These are phyloP conservation scores for Staphylotrichum longicolle DNA, from an alignment of 495 filamentous ascomycete species.

Conservation along the genomic window DNA sequence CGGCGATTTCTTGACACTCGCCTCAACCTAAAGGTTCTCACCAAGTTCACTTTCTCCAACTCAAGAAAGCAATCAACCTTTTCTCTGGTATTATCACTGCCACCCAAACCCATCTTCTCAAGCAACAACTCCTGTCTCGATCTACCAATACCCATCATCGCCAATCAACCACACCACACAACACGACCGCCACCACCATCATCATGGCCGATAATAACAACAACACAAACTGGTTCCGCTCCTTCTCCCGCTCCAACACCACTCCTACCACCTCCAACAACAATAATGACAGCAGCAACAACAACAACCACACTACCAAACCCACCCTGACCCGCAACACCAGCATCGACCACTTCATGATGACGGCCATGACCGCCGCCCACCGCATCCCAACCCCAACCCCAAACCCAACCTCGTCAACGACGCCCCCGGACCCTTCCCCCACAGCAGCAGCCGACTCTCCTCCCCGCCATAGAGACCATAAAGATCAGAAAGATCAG, in stretches of 20 bases:
- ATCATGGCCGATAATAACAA: slow-evolving; percentile 14
- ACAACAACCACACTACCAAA: background rate
- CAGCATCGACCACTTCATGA: background rate
- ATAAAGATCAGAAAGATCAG: background rate
- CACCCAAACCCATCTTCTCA: too few species aligned
- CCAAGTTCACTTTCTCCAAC: too few species aligned
- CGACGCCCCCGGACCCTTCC: too few species aligned
- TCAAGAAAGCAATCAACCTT: too few species aligned
- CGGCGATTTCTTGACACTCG: too few species aligned
- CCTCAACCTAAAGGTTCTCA: too few species aligned
- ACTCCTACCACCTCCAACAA: background rate
- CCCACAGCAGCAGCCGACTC: background rate
- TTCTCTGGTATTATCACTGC: too few species aligned
- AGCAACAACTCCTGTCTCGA: too few species aligned
- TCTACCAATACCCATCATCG: background rate
- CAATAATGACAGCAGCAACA: background rate
- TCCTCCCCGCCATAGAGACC: background rate
- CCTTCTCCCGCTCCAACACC: slow-evolving; percentile 12
- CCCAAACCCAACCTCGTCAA: background rate
- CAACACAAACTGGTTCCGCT: slow-evolving; percentile 12
- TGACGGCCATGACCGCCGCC: background rate
- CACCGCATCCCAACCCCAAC: background rate
- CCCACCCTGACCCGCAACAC: background rate
- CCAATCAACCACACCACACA: background rate
- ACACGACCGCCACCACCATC: background rate